Conservation (phyloP, 108 stramenopile species). For the Hondaea fermentalgiana region DNA sequence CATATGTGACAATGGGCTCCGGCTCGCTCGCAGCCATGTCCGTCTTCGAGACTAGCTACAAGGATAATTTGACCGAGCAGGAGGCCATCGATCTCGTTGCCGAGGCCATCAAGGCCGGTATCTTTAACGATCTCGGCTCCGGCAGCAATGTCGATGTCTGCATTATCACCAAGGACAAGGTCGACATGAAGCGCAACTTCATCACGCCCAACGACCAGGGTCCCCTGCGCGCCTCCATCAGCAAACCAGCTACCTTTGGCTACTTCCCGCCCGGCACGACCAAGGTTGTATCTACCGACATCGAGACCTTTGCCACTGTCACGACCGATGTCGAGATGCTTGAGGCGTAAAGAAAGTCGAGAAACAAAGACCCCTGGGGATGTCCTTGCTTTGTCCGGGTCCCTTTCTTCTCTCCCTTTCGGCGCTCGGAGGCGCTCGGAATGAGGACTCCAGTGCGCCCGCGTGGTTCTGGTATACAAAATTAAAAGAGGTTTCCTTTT, state of each 20-base stretch:
- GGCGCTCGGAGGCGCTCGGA: too few relatives aligned
- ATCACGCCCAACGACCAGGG: neutral
- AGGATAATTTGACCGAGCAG: conserved; percentile 73
- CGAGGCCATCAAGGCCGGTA: conserved; percentile 81
- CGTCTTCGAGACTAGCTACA: conserved; percentile 81
- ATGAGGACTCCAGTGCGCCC: too few relatives aligned
- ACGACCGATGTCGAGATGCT: neutral
- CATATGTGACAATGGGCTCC: conserved; percentile 97
- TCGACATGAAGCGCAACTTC: conserved; percentile 15
- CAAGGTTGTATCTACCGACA: neutral
- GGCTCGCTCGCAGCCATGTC: conserved; percentile 95
- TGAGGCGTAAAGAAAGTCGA: neutral
- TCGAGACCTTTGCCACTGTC: neutral
- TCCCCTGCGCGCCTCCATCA: neutral
- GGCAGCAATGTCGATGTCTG: conserved; percentile 86
- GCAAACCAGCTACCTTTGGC: neutral
- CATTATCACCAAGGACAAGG: conserved; percentile 69
- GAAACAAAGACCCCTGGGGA: too few relatives aligned
- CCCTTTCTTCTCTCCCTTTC: too few relatives aligned
- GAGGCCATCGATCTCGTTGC: conserved; percentile 84
- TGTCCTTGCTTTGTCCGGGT: too few relatives aligned
- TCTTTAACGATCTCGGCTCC: conserved; percentile 94
- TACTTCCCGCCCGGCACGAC: neutral
- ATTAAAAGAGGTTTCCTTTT: too few relatives aligned
- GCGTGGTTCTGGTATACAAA: too few relatives aligned